Percentiles rank a stretch among this genome's conserved stretches.
Evolutionary conservation across 306 rosid species (phyloP).

Genomic region (Glycine soja): DNA sequence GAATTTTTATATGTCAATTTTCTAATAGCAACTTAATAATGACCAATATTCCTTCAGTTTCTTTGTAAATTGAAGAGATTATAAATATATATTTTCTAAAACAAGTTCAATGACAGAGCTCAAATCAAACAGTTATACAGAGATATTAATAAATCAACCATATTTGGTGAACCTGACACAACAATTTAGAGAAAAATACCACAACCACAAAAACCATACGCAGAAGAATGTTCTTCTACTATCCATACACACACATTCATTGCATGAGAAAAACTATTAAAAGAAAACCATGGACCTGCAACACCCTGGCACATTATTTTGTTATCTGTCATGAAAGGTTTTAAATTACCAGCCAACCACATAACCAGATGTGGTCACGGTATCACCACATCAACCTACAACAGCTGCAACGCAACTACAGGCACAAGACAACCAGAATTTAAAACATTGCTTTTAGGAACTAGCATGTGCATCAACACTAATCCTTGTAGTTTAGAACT

Average conservation of each 20-base stretch:
- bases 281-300: slow-evolving; percentile 12
- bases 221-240: not conserved
- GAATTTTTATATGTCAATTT: slow-evolving; percentile 3
- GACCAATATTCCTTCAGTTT: not conserved
- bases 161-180: slow-evolving; percentile 1
- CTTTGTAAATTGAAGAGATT: slow-evolving; percentile 8
- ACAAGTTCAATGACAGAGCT: slow-evolving; percentile 1
- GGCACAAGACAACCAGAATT: not conserved
- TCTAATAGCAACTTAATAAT: slow-evolving; percentile 23
- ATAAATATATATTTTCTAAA: slow-evolving; percentile 4
- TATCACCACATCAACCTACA: not conserved
- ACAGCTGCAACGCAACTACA: not conserved
- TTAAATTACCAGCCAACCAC: not conserved
- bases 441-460: not conserved
- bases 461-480: not conserved
- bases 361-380: not conserved
- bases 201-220: slow-evolving; percentile 2
- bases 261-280: not conserved
- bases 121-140: not conserved
- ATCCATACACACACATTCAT: not conserved
- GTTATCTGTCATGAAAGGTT: slow-evolving; percentile 7
- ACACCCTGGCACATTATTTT: not conserved
- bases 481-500: not conserved
- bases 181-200: not conserved
- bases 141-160: not conserved